Base-by-base conservation (phyloP, 768 basidiomycete genomes). In the Suillus brevipes region DNA sequence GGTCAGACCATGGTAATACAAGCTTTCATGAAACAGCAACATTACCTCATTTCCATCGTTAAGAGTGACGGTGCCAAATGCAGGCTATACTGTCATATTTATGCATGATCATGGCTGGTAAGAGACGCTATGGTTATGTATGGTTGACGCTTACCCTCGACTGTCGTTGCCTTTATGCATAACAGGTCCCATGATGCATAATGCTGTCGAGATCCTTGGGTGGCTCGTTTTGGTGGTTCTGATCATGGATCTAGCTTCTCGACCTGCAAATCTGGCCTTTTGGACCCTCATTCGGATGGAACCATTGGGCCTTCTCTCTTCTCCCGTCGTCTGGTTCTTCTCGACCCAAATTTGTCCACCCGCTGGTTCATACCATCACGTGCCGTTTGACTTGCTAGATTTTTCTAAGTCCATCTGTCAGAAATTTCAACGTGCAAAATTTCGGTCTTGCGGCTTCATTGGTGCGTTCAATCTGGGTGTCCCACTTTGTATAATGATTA, bases 41-140 rank as follows among this genome's bases (percentile, higher is more conserved):
- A 16, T 9, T 42, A 78, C 80, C 72, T 79, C 71, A 69, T 78
- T 73, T 34, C 83, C 81, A 61, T 83, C 81, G 65, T 81, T 80
- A 45, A 85, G 71, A 8, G 63, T 50, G 55, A 81, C 72, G 23
- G 76, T 73, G 62, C 72, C 69, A 66, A 82, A 81, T 9, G 81
- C 43, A 43, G 43, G 43, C 43, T 43, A 43, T 43, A 20, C 7
- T 52, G 49, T 50, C 49, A 50, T 50, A 50, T 7, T 50, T 9
- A 52, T 52, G 16, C 50, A 52, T 28, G 9, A 52, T 28, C 0
- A 52, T 52, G 50, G 50, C 50, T 50, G 25, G 3, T 50, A 28
- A 50, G 50, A 6, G 50, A 50, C 14, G 1, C 13, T 1, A 8
- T 50, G 25, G 50, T 50, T 50, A 50, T 50, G 49, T 25, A 50